Evolutionary conservation across 345 rosid species (phyloP).

Genomic region (Cardamine occulta): DNA sequence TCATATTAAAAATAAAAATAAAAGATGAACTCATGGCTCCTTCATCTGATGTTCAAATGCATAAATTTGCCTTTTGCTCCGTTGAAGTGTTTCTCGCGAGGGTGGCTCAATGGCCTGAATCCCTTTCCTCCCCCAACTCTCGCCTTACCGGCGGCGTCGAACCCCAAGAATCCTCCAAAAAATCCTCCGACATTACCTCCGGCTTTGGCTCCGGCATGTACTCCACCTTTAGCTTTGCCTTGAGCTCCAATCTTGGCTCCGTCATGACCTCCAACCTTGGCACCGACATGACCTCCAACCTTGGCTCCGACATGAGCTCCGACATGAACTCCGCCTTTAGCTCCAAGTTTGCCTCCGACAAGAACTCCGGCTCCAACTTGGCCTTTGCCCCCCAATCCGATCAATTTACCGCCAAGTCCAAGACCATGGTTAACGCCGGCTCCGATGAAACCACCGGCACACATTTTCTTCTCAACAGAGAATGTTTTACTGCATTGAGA

Average conservation of each 20-base stretch:
- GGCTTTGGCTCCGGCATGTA: neutral
- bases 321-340: neutral
- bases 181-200: neutral
- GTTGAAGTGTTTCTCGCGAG: slow-evolving; percentile 12
- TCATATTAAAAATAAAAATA: neutral
- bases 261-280: neutral
- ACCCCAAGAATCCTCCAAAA: neutral
- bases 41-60: slow-evolving; percentile 37
- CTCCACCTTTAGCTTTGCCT: neutral
- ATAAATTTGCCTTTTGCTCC: slow-evolving; percentile 18
- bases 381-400: neutral
- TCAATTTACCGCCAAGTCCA: neutral
- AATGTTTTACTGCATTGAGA: neutral
- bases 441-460: neutral
- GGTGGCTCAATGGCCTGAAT: slow-evolving; percentile 20
- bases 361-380: neutral
- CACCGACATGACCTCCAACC: neutral
- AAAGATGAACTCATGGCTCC: slow-evolving; percentile 43
- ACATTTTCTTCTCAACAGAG: neutral
- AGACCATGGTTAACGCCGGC: neutral
- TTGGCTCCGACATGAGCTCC: neutral
- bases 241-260: neutral
- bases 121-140: slow-evolving; percentile 5
- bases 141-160: slow-evolving; percentile 17
- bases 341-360: neutral